phyloP scores from a whole-genome alignment of 2,329 filamentous ascomycete species.

The Thelonectria olida region DNA sequence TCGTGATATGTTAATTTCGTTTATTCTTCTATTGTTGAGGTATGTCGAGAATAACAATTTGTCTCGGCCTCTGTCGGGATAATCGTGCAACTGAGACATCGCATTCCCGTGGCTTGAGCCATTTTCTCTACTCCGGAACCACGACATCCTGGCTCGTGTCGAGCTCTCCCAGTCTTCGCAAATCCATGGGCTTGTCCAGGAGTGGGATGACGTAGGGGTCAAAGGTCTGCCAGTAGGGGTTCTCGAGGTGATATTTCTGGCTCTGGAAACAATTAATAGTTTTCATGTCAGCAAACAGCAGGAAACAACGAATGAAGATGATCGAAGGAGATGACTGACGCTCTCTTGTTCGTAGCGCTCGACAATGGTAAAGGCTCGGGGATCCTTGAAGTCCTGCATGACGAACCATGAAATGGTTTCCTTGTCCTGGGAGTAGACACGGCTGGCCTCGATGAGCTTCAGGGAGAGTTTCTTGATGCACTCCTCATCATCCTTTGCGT shows the following conservation, averaged over 20 bases:
- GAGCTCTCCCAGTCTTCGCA: slow-evolving; percentile 73
- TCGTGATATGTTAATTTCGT: not conserved
- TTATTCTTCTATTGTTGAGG: not conserved
- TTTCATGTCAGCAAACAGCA: slow-evolving; percentile 4
- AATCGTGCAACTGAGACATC: not conserved
- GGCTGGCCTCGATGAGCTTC: slow-evolving; percentile 79
- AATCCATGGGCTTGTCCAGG: slow-evolving; percentile 74
- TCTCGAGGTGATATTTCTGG: slow-evolving; percentile 71
- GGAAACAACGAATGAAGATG: not conserved
- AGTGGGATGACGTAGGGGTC: slow-evolving; percentile 77
- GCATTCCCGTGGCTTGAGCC: not conserved
- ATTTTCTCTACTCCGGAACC: slow-evolving; percentile 43
- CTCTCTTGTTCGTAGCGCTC: slow-evolving; percentile 76
- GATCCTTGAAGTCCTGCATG: slow-evolving; percentile 77
- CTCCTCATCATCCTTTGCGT: slow-evolving; percentile 72
- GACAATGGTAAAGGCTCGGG: slow-evolving; percentile 77
- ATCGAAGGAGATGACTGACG: slow-evolving; percentile 51
- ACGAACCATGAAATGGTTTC: slow-evolving; percentile 79
- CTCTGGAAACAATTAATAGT: slow-evolving; percentile 47
- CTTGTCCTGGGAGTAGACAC: slow-evolving; percentile 76
- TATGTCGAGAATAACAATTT: not conserved
- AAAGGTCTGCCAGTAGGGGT: slow-evolving; percentile 81
- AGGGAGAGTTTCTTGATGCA: slow-evolving; percentile 73
- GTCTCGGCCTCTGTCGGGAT: not conserved
- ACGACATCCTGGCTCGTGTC: slow-evolving; percentile 62